phyloP scores from a whole-genome alignment of 805 yeast genomes.

The Brettanomyces sp. region DNA sequence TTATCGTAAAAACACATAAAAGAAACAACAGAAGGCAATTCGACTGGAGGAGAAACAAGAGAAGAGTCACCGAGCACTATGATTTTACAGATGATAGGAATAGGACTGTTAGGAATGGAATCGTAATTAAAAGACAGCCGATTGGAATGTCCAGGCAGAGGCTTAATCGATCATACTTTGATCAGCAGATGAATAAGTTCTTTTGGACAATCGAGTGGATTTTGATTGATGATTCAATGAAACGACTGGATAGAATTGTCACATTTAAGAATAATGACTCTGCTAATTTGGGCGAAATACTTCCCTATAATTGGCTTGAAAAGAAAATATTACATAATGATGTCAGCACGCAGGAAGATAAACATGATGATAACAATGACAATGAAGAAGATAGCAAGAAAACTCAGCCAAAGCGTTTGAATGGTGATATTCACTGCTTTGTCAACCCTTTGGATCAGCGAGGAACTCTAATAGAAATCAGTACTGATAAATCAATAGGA shows the following conservation, averaged over 20 bases:
- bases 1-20: slow-evolving; percentile 23
- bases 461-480: slow-evolving; percentile 28
- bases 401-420: no score
- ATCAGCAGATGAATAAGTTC: slow-evolving; percentile 48
- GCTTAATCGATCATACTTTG: slow-evolving; percentile 62
- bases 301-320: slow-evolving; percentile 25
- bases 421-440: slow-evolving; percentile 2
- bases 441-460: slow-evolving; percentile 6
- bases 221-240: slow-evolving; percentile 22
- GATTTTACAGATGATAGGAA: slow-evolving; percentile 14
- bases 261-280: slow-evolving; percentile 35
- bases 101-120: slow-evolving; percentile 49
- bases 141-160: slow-evolving; percentile 63
- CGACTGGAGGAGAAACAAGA: slow-evolving; percentile 50
- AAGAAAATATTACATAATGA: neutral
- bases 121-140: slow-evolving; percentile 53
- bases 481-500: slow-evolving; percentile 23
- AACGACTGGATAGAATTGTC: slow-evolving; percentile 9
- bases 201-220: slow-evolving; percentile 81
- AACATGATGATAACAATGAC: no score
- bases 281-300: slow-evolving; percentile 25
- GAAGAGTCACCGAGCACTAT: slow-evolving; percentile 42
- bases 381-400: neutral
- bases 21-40: slow-evolving; percentile 17
- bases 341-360: neutral